Conservation (phyloP, 73 alveolate genomes). For the Blepharisma stoltei region DNA sequence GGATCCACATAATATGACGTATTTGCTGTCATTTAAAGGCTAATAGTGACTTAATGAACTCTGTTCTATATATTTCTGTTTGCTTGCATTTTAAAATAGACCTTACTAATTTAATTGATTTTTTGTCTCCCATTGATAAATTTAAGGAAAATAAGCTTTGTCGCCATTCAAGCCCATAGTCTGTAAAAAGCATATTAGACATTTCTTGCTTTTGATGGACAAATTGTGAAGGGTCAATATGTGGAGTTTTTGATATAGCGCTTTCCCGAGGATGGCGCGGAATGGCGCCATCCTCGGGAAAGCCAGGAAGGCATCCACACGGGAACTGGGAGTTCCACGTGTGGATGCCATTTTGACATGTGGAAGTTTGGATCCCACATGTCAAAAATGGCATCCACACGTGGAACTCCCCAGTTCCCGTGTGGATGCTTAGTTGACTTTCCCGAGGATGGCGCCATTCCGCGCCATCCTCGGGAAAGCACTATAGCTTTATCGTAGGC, state of each 20-base stretch:
- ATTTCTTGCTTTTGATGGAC: not conserved
- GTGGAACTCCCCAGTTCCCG: too few species aligned
- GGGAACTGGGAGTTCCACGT: too few species aligned
- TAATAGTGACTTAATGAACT: not conserved
- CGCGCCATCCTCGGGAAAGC: too few species aligned
- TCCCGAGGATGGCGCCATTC: too few species aligned
- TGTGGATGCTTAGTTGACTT: too few species aligned
- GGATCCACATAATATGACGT: not conserved
- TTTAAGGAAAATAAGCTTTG: not conserved
- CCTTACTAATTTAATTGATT: not conserved
- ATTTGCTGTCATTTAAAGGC: constrained; percentile 11
- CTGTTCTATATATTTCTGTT: constrained; percentile 15
- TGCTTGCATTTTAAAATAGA: not conserved
- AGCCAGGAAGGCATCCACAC: too few species aligned
- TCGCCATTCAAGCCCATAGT: constrained; percentile 8
- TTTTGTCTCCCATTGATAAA: not conserved
- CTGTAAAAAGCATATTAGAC: not conserved
- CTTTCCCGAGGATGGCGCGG: too few species aligned
- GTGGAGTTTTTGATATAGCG: not conserved
- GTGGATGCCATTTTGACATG: too few species aligned
- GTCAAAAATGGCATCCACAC: too few species aligned
- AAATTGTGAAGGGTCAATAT: constrained; percentile 9
- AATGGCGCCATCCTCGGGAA: too few species aligned
- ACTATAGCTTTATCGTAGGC: not conserved
- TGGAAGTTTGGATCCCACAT: too few species aligned